These are phyloP conservation scores for Penicillium lividum DNA, from an alignment of 495 filamentous ascomycete genomes.

Conservation along the genomic window DNA sequence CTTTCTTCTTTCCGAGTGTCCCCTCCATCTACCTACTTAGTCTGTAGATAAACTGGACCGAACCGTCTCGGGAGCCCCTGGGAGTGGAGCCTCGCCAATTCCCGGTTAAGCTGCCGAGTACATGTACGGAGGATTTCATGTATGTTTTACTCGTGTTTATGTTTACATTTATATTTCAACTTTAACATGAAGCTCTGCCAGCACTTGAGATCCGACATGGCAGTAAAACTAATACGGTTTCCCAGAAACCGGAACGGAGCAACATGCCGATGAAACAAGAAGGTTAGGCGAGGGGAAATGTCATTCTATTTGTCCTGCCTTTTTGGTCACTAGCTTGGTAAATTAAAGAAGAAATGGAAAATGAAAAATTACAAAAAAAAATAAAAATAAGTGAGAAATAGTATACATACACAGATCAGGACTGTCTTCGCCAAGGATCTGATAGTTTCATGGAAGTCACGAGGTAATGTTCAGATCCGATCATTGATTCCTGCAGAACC, in stretches of 20 bases:
- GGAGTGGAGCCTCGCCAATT: constrained; percentile 21
- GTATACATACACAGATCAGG: not conserved
- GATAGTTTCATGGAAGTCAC: constrained; percentile 18
- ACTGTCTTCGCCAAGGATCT: constrained; percentile 11
- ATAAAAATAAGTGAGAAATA: too few species aligned
- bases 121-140: too few species aligned
- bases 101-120: constrained; percentile 28
- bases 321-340: constrained; percentile 21
- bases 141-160: too few species aligned
- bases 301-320: constrained; percentile 13
- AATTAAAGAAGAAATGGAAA: not conserved
- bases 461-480: constrained; percentile 24
- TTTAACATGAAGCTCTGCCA: not conserved
- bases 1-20: not conserved
- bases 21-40: not conserved
- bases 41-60: constrained; percentile 11
- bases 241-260: not conserved
- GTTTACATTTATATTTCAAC: not conserved
- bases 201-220: too few species aligned
- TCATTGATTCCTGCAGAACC: constrained; percentile 35
- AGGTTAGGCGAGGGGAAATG: constrained; percentile 27
- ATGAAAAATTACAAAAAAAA: too few species aligned
- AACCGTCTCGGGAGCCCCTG: constrained; percentile 20
- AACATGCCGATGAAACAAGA: constrained; percentile 24
- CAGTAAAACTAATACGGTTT: not conserved